These are phyloP conservation scores for Aureobasidium lini DNA, from an alignment of 2,329 filamentous ascomycete species.

Conservation along the genomic window DNA sequence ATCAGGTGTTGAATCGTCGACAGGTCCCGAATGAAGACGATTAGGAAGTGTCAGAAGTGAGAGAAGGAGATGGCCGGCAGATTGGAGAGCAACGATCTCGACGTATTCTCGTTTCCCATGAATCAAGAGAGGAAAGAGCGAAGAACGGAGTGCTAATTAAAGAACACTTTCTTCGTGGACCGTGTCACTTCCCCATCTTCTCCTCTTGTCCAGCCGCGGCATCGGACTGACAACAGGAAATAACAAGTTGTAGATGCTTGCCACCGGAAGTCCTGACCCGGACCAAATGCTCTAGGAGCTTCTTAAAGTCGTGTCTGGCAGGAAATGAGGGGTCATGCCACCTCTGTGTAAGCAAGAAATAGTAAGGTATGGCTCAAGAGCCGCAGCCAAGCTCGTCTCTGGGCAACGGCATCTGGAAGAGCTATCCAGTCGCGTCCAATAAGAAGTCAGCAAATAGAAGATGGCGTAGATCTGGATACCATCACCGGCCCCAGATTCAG, in stretches of 20 bases:
- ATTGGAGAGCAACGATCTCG: no score
- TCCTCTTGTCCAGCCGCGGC: no score
- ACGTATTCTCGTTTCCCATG: no score
- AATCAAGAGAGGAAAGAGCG: no score
- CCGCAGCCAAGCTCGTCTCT: constrained; percentile 7
- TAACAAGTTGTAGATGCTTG: not conserved
- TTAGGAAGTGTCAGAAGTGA: no score
- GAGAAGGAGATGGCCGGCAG: no score
- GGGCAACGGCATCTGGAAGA: constrained; percentile 3
- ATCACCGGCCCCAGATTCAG: constrained; percentile 1
- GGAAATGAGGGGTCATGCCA: not conserved
- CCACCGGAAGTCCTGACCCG: not conserved
- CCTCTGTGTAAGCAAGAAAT: not conserved
- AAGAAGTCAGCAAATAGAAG: not conserved
- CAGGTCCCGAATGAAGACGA: no score
- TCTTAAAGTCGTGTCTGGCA: not conserved
- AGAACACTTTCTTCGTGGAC: no score
- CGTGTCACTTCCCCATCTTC: no score
- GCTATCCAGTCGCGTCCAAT: constrained; percentile 1
- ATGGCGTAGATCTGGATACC: constrained; percentile 5
- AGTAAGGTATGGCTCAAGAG: not conserved
- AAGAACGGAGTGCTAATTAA: no score
- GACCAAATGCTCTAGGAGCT: not conserved
- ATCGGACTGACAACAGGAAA: no score
- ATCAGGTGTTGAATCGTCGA: no score